Base-by-base conservation (phyloP, 176 grass and related monocot genomes). In the Guadua angustifolia region DNA sequence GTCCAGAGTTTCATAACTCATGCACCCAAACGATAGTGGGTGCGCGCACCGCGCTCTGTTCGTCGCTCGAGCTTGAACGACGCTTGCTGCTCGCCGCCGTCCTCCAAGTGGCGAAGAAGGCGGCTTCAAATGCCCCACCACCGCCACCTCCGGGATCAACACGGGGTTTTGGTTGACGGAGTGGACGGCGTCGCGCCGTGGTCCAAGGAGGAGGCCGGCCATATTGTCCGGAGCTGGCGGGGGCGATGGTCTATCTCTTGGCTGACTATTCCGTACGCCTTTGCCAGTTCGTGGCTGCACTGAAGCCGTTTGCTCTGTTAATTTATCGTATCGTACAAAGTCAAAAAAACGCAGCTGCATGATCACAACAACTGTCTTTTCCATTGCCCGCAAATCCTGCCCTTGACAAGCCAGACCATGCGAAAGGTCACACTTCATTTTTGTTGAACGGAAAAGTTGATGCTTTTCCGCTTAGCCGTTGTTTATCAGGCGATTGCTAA, bases 261-360 rank as follows among this genome's bases (percentile, higher is more conserved):
- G 11, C 10, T 58, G 51, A 69, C 12, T 1, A 3, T 15, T 33
- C 50, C 3, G 1, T 19, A 4, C 1, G 33, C 25, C 39, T 2
- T 33, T 17, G 49, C 9, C 66, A 13, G 16, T 36, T 64, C 81
- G 67, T 32, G 47, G 42, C 55, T 24, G 36, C 58, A n/a, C 13
- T 66, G 21, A 25, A 6, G 88, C 86, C 78, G 46, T 68, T 90
- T 2, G 77, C 83, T 7, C 18, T 18, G 47, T 29, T 21, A 71
- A 46, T 36, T n/a, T 24, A 58, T 44, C 47, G 16, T 19, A n/a
- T 18, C 6, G 10, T 40, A 36, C 21, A 1, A 25, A 39, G 64
- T 86, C 83, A 78, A 70, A 63, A 59, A 56, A 65, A 49, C 61
- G 22, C 78, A 16, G 72, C 17, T 60, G 61, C 39, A 77, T 15